Base-by-base conservation (phyloP, 2,329 filamentous ascomycete genomes). In the Sporothrix globosa region DNA sequence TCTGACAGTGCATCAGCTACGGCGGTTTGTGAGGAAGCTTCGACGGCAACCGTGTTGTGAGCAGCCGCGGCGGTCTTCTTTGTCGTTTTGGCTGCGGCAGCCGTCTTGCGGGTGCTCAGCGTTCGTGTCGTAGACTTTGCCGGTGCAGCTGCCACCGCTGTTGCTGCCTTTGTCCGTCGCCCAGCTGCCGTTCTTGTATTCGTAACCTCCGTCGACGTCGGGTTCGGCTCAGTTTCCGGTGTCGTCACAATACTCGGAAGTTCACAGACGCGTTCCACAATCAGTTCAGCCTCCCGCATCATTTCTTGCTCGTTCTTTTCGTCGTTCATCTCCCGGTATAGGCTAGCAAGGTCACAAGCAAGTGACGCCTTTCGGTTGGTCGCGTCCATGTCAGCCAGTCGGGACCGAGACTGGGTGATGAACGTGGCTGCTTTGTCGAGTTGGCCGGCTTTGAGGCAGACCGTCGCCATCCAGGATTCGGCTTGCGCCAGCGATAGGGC, bases 361-460 rank as follows among this genome's bases (percentile, higher is more conserved):
- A 90, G 79, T 9, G 81, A 74, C 71, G 85, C 78, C 74, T 81
- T 76, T 73, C 81, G 76, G 78, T 79, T 81, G 0, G 83, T 83
- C 61, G 81, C 79, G 70, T 84, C 80, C 4, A 83, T 80, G 1
- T 77, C 76, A 0, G 84, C 82, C 53, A 90, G 83, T 30, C 85
- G 79, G 14, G 84, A 79, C 39, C 86, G 83, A 7, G 87, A 86
- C 48, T 85, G 83, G 5, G 84, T 81, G 2, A 87, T 82, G n/a
- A 86, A 79, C 30, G 85, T 82, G 1, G 85, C 79, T 1, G 90
- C 87, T 72, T 88, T 87, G 0, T 86, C 82, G 2, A 89, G 78
- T 68, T 88, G 83, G 27, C 87, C 86, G n/a, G 87, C 86, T 71
- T 83, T 85, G 63, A 86, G 79, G 72, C 83, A 86, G n/a, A 88